Evolutionary conservation across 108 stramenopile genomes (phyloP).

Genomic region (Skeletonema potamos): DNA sequence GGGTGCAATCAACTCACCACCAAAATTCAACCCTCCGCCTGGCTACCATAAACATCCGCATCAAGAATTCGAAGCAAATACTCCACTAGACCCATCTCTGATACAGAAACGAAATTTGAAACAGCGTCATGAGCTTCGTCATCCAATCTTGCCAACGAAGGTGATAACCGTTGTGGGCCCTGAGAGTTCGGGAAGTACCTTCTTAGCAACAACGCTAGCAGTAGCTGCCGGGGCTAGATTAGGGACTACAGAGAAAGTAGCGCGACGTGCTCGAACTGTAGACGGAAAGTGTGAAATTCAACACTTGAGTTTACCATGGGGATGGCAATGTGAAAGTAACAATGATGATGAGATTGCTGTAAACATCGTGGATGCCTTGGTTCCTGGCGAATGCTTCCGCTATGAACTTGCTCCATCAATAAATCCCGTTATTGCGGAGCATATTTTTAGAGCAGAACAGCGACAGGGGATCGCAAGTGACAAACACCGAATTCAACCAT

Average conservation of each 20-base stretch:
- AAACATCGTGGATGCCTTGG: slow-evolving; percentile 13
- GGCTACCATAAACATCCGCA: neutral
- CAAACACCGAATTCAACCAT: no score
- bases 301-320: slow-evolving; percentile 18
- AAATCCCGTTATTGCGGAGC: neutral
- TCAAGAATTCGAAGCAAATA: neutral
- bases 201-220: slow-evolving; percentile 20
- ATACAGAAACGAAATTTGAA: neutral
- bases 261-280: neutral
- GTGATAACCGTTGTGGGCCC: slow-evolving; percentile 42
- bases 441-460: neutral
- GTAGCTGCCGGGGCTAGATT: slow-evolving; percentile 10
- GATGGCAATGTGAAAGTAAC: neutral
- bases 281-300: slow-evolving; percentile 32
- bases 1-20: neutral
- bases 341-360: neutral
- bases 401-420: slow-evolving; percentile 3
- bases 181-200: slow-evolving; percentile 42
- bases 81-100: neutral
- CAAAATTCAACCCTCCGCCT: neutral
- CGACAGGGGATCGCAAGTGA: neutral
- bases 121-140: neutral
- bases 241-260: neutral
- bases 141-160: slow-evolving; percentile 20
- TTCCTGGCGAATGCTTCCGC: slow-evolving; percentile 17